Conservation (phyloP, 169 alveolate species). For the Plasmodium gaboni region DNA sequence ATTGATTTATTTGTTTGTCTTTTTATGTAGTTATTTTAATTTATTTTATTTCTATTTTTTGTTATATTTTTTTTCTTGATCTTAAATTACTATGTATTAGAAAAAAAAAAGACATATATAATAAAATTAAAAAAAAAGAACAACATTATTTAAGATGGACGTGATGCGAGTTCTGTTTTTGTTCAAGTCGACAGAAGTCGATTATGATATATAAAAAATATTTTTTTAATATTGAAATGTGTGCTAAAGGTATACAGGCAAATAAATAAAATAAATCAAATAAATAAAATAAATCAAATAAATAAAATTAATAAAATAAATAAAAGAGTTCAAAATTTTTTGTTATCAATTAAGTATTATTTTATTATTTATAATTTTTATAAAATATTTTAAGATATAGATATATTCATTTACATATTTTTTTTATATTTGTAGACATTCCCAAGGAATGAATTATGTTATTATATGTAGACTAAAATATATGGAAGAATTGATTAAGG, state of each 20-base stretch:
- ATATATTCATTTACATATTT: not conserved
- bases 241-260: constrained; percentile 27
- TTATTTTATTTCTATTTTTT: not conserved
- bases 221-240: constrained; percentile 20
- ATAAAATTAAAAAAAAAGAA: not conserved
- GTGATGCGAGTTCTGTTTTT: constrained; percentile 33
- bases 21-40: not conserved
- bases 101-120: constrained; percentile 8
- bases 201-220: constrained; percentile 6
- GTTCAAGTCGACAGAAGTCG: not conserved
- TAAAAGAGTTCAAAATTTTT: not conserved
- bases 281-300: too few relatives aligned
- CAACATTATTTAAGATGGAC: constrained; percentile 5
- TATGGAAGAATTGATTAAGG: constrained; percentile 20
- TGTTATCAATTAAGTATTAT: not conserved
- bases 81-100: not conserved
- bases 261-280: not conserved
- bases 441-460: constrained; percentile 19
- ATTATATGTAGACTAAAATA: constrained; percentile 10
- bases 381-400: not conserved
- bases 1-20: not conserved
- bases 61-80: not conserved
- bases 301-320: too few relatives aligned
- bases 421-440: not conserved
- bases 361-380: not conserved